Base-by-base conservation (phyloP, 2,329 filamentous ascomycete genomes). In the Ophiocordyceps robertsii region DNA sequence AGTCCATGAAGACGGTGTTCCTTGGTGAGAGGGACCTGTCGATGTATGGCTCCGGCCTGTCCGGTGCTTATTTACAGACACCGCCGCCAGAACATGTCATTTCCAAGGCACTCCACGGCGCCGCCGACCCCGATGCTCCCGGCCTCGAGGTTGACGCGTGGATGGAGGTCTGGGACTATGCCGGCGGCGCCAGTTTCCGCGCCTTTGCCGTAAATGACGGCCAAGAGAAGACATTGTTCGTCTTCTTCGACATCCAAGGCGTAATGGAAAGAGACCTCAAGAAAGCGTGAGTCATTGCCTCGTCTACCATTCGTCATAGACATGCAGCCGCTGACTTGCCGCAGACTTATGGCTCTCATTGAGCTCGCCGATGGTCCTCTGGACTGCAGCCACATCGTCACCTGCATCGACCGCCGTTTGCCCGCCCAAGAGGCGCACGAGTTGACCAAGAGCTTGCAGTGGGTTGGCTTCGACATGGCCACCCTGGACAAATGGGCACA, bases 1-100 rank as follows among this genome's bases (percentile, higher is more conserved):
- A 90, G 82, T 82, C 81, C 76, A 85, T 95, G 80, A 84, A 78
- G 70, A 72, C 81, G 72, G 83, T 85, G 73, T 95, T 95, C 80
- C 84, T 83, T 75, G 89, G 86, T 94, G 88, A 93, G 87, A 80
- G 82, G 84, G 80, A 80, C 69, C 65, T 70, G 73, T 75, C 68
- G 64, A 68, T 70, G 72, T 74, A 80, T 78, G 82, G 78, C 82
- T 90, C 85, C 78, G 77, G 83, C 78, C 82, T 83, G 76, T 80
- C 84, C 79, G 81, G 78, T 90, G 78, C 80, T 68, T 59, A 64
- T 56, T 57, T 67, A 53, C 67, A 67, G 51, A 76, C 72, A 56
- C 72, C 73, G 56, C 72, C 73, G 51, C 67, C 71, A 41, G 67
- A 73, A 55, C 60, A 68, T 52, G 59, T 62, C 56, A 52, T 61